Conservation (phyloP, 1,284 basidiomycete species). For the Pseudozyma thailandica region DNA sequence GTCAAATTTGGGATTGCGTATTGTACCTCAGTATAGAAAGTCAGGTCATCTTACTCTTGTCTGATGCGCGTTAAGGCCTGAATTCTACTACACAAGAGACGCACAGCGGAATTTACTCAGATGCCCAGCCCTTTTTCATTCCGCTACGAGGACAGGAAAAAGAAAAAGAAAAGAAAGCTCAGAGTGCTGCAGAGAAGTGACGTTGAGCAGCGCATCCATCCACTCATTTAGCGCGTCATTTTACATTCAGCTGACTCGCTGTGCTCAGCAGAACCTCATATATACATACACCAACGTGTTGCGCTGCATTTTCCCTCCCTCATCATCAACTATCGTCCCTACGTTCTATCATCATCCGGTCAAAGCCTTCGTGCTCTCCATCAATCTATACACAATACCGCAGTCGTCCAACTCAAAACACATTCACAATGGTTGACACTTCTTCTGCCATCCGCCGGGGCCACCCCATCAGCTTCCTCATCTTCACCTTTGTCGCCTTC, state of each 20-base stretch:
- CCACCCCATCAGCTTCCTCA: slow-evolving; percentile 62
- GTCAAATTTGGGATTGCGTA: slow-evolving; percentile 1
- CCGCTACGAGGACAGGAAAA: slow-evolving; percentile 1
- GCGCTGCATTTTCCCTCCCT: too few species aligned
- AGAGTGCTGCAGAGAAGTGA: slow-evolving; percentile 6
- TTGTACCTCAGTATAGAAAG: too few species aligned
- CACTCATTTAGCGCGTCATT: too few species aligned
- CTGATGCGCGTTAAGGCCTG: too few species aligned
- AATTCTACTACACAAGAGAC: slow-evolving; percentile 24
- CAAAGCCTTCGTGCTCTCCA: too few species aligned
- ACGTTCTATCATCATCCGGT: too few species aligned
- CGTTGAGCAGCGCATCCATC: too few species aligned
- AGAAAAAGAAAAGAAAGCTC: slow-evolving; percentile 4
- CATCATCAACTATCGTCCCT: too few species aligned
- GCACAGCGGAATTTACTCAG: slow-evolving; percentile 21
- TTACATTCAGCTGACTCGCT: too few species aligned
- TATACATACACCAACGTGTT: too few species aligned
- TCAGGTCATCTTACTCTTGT: slow-evolving; percentile 33
- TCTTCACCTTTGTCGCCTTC: slow-evolving; percentile 59
- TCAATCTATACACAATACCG: too few species aligned
- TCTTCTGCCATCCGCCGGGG: slow-evolving; percentile 56
- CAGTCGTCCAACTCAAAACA: not conserved
- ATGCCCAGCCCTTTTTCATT: slow-evolving; percentile 1
- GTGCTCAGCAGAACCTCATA: too few species aligned
- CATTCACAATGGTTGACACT: slow-evolving; percentile 47